Conservation (phyloP, 164 flowering plant genomes). For the Kalanchoe fedtschenkoi region DNA sequence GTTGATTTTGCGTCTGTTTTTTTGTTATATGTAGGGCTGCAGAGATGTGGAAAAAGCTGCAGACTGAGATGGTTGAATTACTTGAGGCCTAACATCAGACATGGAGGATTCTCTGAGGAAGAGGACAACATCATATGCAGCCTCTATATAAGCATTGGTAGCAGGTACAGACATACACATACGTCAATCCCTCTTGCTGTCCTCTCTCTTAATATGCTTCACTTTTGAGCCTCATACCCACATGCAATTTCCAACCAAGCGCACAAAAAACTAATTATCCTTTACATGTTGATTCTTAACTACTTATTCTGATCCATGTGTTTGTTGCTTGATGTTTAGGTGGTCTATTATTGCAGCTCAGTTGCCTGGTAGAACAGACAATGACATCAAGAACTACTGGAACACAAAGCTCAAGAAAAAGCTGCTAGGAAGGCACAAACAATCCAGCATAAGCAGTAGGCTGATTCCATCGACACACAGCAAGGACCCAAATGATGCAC, state of each 20-base stretch:
- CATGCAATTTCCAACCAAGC: not conserved
- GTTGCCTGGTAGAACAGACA: conserved; percentile 92
- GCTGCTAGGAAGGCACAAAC: conserved; percentile 62
- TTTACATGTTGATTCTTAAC: too few relatives aligned
- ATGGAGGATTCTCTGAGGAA: conserved; percentile 88
- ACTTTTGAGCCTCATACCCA: conserved; percentile 9
- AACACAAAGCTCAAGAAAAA: conserved; percentile 91
- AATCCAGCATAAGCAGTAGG: conserved; percentile 20
- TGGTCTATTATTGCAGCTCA: conserved; percentile 98
- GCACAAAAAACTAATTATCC: too few relatives aligned
- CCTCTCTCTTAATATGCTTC: conserved; percentile 12
- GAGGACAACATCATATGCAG: conserved; percentile 80
- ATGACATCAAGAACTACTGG: conserved; percentile 96
- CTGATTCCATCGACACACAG: conserved; percentile 13
- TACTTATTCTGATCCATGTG: not conserved
- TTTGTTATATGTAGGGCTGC: conserved; percentile 35
- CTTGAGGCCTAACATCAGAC: conserved; percentile 78
- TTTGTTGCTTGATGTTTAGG: conserved; percentile 24
- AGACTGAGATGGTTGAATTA: conserved; percentile 85
- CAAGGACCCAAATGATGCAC: conserved; percentile 13
- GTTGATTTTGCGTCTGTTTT: not conserved
- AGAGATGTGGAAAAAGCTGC: conserved; percentile 86
- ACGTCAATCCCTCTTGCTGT: conserved; percentile 17
- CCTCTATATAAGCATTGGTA: conserved; percentile 80
- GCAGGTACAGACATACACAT: conserved; percentile 33